Percentiles rank a stretch among this genome's conserved stretches.
These are phyloP conservation scores for Blastobotrys elegans DNA, from an alignment of 1,139 yeast species.

Conservation along the genomic window DNA sequence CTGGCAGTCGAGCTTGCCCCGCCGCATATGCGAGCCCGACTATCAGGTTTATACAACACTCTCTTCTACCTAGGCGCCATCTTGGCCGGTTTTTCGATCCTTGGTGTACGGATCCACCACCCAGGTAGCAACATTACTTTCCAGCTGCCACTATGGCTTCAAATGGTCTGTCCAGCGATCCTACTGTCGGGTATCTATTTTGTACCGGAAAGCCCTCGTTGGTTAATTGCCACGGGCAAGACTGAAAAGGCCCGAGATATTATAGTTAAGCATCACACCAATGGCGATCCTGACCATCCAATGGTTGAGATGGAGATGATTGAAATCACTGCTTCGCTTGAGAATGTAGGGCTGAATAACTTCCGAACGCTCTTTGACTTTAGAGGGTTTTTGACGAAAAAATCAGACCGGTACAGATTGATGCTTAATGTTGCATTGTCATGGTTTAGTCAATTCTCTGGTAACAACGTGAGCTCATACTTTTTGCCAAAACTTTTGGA, in stretches of 20 bases:
- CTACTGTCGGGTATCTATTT: slow-evolving; percentile 30
- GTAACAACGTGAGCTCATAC: slow-evolving; percentile 22
- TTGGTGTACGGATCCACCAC: slow-evolving; percentile 11
- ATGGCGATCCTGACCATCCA: slow-evolving; percentile 14
- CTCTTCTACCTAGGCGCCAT: slow-evolving; percentile 16
- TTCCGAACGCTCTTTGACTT: slow-evolving; percentile 16
- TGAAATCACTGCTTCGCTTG: slow-evolving; percentile 21
- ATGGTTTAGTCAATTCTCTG: slow-evolving; percentile 21
- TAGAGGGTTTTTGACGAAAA: slow-evolving; percentile 37
- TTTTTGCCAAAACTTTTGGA: slow-evolving; percentile 20
- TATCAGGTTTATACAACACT: slow-evolving; percentile 18
- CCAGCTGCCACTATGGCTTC: slow-evolving; percentile 31
- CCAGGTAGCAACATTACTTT: slow-evolving; percentile 10
- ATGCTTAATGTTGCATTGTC: slow-evolving; percentile 34
- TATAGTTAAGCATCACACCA: slow-evolving; percentile 11
- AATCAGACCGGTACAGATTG: slow-evolving; percentile 38
- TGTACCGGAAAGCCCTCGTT: slow-evolving; percentile 62
- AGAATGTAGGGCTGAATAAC: slow-evolving; percentile 15
- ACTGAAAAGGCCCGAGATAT: slow-evolving; percentile 11
- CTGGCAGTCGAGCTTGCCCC: slow-evolving; percentile 22
- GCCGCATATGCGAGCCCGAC: slow-evolving; percentile 39
- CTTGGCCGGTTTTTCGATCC: slow-evolving; percentile 14
- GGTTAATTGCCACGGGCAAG: slow-evolving; percentile 31
- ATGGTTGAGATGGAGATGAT: slow-evolving; percentile 23
- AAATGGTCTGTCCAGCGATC: slow-evolving; percentile 27